A percentile compares a stretch with the other conserved stretches of the same genome.
Conservation (phyloP, 176 grass and related monocot genomes). For the Chloris gayana region DNA sequence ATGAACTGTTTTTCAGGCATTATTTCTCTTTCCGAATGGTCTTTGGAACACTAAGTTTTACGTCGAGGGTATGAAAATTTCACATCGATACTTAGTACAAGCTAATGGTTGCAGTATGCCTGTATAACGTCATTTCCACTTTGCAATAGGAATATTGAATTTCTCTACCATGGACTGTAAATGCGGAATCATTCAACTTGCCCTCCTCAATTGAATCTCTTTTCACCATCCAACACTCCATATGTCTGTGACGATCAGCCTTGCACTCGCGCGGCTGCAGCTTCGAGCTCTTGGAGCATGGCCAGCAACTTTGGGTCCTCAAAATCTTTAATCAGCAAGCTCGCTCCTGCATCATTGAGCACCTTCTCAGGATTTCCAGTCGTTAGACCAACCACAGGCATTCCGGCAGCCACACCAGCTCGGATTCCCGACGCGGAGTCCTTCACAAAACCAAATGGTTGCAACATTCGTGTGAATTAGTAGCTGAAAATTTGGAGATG, state of each 20-base stretch:
- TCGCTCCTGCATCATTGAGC: slow-evolving; percentile 64
- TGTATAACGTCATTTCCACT: background rate
- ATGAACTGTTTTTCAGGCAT: too few relatives aligned
- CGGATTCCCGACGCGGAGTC: slow-evolving; percentile 73
- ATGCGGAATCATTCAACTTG: background rate
- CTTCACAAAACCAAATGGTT: slow-evolving; percentile 24
- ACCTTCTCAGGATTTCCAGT: slow-evolving; percentile 69
- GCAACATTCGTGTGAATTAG: background rate
- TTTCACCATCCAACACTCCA: background rate
- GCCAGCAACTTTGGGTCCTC: slow-evolving; percentile 54
- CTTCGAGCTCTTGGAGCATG: slow-evolving; percentile 46
- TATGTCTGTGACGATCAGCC: slow-evolving; percentile 17
- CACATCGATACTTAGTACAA: too few relatives aligned
- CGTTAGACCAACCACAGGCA: slow-evolving; percentile 65
- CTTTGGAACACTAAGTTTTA: background rate
- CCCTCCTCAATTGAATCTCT: background rate
- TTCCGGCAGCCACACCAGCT: slow-evolving; percentile 76
- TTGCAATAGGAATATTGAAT: background rate
- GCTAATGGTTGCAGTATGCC: too few relatives aligned
- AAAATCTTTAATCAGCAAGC: slow-evolving; percentile 64
- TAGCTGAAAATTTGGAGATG: too few relatives aligned
- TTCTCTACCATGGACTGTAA: background rate
- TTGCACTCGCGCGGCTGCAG: slow-evolving; percentile 21
- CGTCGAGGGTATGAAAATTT: background rate
- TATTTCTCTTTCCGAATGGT: background rate